Conservation (phyloP, 805 yeast species). For the Nakazawaea ambrosiae region DNA sequence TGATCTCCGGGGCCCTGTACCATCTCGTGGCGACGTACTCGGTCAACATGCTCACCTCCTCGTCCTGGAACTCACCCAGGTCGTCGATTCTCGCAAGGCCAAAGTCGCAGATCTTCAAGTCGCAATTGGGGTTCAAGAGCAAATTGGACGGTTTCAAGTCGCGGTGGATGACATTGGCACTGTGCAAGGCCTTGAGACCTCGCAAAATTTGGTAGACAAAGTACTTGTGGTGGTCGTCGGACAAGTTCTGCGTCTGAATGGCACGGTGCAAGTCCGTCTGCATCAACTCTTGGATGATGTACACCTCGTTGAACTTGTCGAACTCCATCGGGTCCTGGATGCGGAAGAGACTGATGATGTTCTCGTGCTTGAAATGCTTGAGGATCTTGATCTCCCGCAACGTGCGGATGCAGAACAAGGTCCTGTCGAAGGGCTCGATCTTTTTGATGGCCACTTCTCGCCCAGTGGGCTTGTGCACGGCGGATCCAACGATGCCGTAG, state of each 20-base stretch:
- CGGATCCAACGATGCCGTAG: slow-evolving; percentile 72
- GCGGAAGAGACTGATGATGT: slow-evolving; percentile 60
- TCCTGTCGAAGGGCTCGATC: slow-evolving; percentile 62
- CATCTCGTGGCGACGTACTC: slow-evolving; percentile 83
- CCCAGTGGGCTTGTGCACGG: slow-evolving; percentile 49
- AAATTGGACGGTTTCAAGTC: slow-evolving; percentile 74
- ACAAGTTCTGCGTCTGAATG: slow-evolving; percentile 46
- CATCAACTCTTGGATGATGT: slow-evolving; percentile 72
- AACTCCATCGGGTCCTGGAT: slow-evolving; percentile 56
- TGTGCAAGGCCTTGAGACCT: slow-evolving; percentile 65
- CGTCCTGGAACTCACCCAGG: slow-evolving; percentile 17
- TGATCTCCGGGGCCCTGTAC: slow-evolving; percentile 82
- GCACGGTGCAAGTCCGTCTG: slow-evolving; percentile 65
- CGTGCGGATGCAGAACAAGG: slow-evolving; percentile 62
- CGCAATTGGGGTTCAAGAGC: slow-evolving; percentile 62
- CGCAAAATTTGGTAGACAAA: slow-evolving; percentile 64
- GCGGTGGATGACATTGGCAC: slow-evolving; percentile 68
- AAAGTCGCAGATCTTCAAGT: slow-evolving; percentile 72
- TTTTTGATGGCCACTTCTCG: slow-evolving; percentile 72
- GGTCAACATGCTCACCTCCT: slow-evolving; percentile 44
- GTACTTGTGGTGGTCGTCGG: slow-evolving; percentile 65
- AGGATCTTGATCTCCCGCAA: slow-evolving; percentile 63
- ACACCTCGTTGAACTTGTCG: slow-evolving; percentile 63
- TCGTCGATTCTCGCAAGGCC: slow-evolving; percentile 61
- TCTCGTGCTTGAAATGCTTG: slow-evolving; percentile 64